Conservation (phyloP, 495 filamentous ascomycete genomes). For the Penicillium flavigenum region DNA sequence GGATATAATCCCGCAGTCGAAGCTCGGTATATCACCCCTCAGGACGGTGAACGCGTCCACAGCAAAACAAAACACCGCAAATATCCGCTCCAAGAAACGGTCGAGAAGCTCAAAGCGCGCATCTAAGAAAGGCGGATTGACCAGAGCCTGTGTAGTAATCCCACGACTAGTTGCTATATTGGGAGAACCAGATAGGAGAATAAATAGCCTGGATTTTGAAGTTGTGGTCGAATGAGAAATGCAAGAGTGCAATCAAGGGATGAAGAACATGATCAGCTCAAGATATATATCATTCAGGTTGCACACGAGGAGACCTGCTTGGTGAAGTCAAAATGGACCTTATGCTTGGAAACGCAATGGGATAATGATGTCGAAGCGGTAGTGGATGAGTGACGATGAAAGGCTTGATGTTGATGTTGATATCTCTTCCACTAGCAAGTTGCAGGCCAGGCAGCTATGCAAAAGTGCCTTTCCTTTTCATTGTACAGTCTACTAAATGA, state of each 20-base stretch:
- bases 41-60: slow-evolving; percentile 29
- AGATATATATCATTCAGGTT: no score
- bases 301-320: no score
- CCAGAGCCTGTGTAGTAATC: no score
- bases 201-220: background rate
- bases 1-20: slow-evolving; percentile 86
- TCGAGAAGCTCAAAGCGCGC: slow-evolving; percentile 20
- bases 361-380: no score
- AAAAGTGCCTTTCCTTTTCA: no score
- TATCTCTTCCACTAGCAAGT: background rate
- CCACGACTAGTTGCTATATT: background rate
- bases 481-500: background rate
- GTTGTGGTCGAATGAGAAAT: background rate
- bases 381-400: no score
- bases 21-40: slow-evolving; percentile 41
- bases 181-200: background rate
- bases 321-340: background rate
- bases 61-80: slow-evolving; percentile 26
- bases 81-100: slow-evolving; percentile 24
- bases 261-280: no score
- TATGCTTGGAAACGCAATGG: no score
- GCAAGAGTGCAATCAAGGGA: no score
- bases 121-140: slow-evolving; percentile 7
- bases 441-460: no score
- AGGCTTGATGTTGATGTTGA: no score